Evolutionary conservation across 768 basidiomycete genomes (phyloP), one percentile per base, ranked within the genome.

Genomic region (Termitomyces sp.): DNA sequence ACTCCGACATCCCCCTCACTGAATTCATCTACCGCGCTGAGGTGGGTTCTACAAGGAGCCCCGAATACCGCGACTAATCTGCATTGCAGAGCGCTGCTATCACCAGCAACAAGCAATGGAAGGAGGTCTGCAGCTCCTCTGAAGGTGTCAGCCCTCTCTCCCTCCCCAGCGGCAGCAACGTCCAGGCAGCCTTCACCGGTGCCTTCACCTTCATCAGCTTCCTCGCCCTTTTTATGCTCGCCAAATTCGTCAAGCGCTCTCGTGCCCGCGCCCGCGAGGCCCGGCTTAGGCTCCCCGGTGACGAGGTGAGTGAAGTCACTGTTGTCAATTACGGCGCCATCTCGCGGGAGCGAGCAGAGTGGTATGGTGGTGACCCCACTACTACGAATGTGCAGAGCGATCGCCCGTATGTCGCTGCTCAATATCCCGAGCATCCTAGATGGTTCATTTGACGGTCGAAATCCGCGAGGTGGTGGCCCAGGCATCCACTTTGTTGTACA

Each of bases 11-110:
- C 65, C 86, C 90, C 48, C 77, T 92, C 65, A 90, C 89, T 14
- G 89, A 91, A 68, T 92, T 92, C 77, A 87, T 91, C 69, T 90
- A 90, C 78, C 82, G 86, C 55, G 78, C 86, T 54, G 86, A 91
- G 82, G 90, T 89, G 67, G 17, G 74, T 69, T 29, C 23, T 29
- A n/a, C 37, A 45, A 35, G 25, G 21, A 19, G 23, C 17, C 17
- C 16, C 5, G 4, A 38, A 9, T 10, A 21, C 42, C 17, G 6
- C 35, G 16, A 19, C 31, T 37, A 10, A 50, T 40, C 19, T 56
- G 34, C 37, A 7, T 19, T 49, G 0, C n/a, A 83, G 82, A 76
- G 74, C 52, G 76, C 80, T 17, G 82, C 77, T 35, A 80, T 83
- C 70, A 79, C 74, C 19, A 79, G 75, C 73, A 83, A 83, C 74